Evolutionary conservation across 2,329 filamentous ascomycete genomes (phyloP).

Genomic region (Cercospora beticola): DNA sequence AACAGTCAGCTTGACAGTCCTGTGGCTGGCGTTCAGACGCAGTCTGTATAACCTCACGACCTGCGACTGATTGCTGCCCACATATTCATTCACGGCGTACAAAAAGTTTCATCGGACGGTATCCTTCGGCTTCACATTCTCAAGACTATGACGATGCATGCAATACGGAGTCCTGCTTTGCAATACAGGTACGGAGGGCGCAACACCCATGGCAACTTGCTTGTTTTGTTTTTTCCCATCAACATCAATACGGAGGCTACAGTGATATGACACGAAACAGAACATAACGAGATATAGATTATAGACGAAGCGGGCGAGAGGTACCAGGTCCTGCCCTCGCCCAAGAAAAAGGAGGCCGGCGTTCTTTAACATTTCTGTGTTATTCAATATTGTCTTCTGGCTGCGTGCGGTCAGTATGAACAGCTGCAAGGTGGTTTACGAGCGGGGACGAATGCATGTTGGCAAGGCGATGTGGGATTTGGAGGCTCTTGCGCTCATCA

Average conservation of each 20-base stretch:
- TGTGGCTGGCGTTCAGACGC: slow-evolving; percentile 36
- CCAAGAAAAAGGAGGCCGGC: slow-evolving; percentile 3
- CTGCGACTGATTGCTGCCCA: slow-evolving; percentile 9
- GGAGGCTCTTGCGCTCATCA: not conserved
- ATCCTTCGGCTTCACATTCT: not conserved
- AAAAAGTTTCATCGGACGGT: slow-evolving; percentile 4
- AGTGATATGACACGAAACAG: slow-evolving; percentile 15
- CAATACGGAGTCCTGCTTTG: slow-evolving; percentile 8
- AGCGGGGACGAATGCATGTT: slow-evolving; percentile 7
- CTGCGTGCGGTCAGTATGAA: not conserved
- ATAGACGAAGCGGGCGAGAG: slow-evolving; percentile 10
- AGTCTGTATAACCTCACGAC: slow-evolving; percentile 23
- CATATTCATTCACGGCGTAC: slow-evolving; percentile 11
- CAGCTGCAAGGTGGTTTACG: slow-evolving; percentile 6
- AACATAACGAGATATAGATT: slow-evolving; percentile 18
- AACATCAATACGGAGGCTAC: slow-evolving; percentile 9
- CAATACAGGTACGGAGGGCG: not conserved
- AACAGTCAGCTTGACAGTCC: slow-evolving; percentile 38
- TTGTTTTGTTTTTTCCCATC: slow-evolving; percentile 12
- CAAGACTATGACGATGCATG: slow-evolving; percentile 9
- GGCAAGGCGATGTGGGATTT: not conserved
- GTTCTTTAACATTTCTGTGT: slow-evolving; percentile 9
- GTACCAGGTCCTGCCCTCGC: slow-evolving; percentile 5
- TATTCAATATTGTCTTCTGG: not conserved
- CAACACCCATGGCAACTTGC: slow-evolving; percentile 10